Percentiles rank a stretch among this genome's conserved stretches.
phyloP scores from a whole-genome alignment of 805 yeast genomes.

The Candida anglica region DNA sequence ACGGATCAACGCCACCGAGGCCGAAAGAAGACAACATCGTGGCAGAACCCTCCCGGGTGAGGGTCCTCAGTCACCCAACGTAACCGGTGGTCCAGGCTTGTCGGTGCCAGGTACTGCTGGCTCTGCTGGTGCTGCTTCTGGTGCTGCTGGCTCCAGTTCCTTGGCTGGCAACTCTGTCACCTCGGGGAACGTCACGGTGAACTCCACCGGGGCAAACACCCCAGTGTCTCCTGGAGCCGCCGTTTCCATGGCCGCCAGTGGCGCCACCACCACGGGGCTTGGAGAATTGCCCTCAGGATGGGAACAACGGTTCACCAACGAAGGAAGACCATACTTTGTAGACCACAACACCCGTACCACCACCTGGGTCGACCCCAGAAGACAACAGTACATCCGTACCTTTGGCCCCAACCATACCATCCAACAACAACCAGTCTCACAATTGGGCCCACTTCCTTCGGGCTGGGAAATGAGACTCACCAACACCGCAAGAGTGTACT shows the following conservation, averaged over 20 bases:
- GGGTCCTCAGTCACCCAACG: conserved; percentile 29
- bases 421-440: conserved; percentile 97
- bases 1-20: conserved; percentile 68
- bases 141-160: conserved; percentile 16
- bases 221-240: conserved; percentile 67
- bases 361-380: conserved; percentile 99
- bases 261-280: conserved; percentile 91
- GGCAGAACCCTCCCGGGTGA: conserved; percentile 84
- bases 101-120: too few relatives aligned
- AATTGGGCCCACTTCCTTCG: conserved; percentile 94
- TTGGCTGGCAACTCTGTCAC: conserved; percentile 15
- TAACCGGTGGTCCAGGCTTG: conserved; percentile 39
- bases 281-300: conserved; percentile 98
- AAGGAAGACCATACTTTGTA: conserved; percentile 96
- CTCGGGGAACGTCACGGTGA: conserved; percentile 45
- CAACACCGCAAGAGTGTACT: conserved; percentile 96
- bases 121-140: too few relatives aligned
- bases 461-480: conserved; percentile 99
- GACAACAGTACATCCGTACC: conserved; percentile 96
- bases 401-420: conserved; percentile 89
- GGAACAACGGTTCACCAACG: conserved; percentile 98
- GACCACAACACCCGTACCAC: conserved; percentile 99
- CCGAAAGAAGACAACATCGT: conserved; percentile 87
- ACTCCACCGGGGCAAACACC: conserved; percentile 39
- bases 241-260: conserved; percentile 65